Conservation (phyloP, 352 stramenopile species). For the Globisporangium splendens region DNA sequence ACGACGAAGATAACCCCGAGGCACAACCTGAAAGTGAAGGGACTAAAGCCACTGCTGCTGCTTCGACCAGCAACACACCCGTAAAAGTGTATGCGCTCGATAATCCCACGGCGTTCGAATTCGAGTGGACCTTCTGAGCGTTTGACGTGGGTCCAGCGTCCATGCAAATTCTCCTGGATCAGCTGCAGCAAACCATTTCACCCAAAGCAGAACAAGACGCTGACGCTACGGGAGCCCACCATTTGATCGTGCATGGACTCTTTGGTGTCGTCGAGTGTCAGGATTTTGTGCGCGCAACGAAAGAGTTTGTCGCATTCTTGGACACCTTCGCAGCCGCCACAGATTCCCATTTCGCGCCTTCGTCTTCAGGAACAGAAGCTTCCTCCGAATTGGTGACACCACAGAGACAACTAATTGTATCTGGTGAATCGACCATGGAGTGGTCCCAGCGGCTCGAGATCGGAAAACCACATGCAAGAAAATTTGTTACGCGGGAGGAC, state of each 20-base stretch:
- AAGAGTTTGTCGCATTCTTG: constrained; percentile 23
- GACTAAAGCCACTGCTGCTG: background rate
- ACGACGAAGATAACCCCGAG: constrained; percentile 19
- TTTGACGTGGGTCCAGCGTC: constrained; percentile 61
- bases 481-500: constrained; percentile 20
- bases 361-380: background rate
- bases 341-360: background rate
- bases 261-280: constrained; percentile 51
- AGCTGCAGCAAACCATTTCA: constrained; percentile 6
- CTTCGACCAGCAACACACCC: background rate
- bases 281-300: constrained; percentile 45
- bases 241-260: constrained; percentile 46
- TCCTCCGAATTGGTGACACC: background rate
- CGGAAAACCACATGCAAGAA: background rate
- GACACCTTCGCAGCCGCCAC: constrained; percentile 6
- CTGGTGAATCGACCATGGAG: constrained; percentile 13
- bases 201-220: constrained; percentile 3
- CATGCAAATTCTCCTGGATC: constrained; percentile 26
- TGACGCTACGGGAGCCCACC: background rate
- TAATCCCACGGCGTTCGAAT: constrained; percentile 24
- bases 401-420: constrained; percentile 10
- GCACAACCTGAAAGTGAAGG: constrained; percentile 1
- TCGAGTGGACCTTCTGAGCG: constrained; percentile 59
- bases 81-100: background rate
- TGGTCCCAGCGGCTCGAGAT: constrained; percentile 19